Conservation (phyloP, 2,329 filamentous ascomycete genomes). For the Neonectria hederae region DNA sequence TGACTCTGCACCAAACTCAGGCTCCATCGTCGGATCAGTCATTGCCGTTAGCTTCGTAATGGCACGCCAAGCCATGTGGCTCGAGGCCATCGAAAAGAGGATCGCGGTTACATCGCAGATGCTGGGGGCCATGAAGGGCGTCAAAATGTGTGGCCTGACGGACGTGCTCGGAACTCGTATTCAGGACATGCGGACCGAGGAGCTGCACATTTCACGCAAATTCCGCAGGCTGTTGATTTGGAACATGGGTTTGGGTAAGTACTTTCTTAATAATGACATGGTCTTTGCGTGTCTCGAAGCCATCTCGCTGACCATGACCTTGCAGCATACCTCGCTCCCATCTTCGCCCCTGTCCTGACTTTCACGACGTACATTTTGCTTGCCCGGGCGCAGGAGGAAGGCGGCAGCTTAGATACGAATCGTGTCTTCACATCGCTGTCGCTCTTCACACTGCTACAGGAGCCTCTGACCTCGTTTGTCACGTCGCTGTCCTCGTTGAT, state of each 20-base stretch:
- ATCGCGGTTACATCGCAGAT: slow-evolving; percentile 42
- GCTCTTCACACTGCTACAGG: slow-evolving; percentile 23
- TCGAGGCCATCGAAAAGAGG: slow-evolving; percentile 43
- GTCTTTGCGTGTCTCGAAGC: not conserved
- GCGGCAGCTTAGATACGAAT: slow-evolving; percentile 26
- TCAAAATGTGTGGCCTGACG: slow-evolving; percentile 46
- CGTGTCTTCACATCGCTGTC: slow-evolving; percentile 33
- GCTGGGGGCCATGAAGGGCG: slow-evolving; percentile 44
- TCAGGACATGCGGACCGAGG: slow-evolving; percentile 23
- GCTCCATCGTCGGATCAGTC: slow-evolving; percentile 36
- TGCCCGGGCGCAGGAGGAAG: slow-evolving; percentile 15
- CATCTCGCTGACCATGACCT: not conserved
- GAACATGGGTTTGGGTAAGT: slow-evolving; percentile 32
- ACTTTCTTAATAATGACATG: not conserved
- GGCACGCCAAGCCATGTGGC: slow-evolving; percentile 39
- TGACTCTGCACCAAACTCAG: slow-evolving; percentile 23
- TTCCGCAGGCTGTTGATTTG: slow-evolving; percentile 32
- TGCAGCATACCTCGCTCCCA: slow-evolving; percentile 29
- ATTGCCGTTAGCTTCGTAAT: slow-evolving; percentile 41
- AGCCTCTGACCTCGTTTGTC: slow-evolving; percentile 29
- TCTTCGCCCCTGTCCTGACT: slow-evolving; percentile 29
- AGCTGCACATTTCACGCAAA: slow-evolving; percentile 22
- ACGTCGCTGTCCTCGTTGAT: slow-evolving; percentile 25
- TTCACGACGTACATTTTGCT: slow-evolving; percentile 30
- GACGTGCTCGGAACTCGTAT: slow-evolving; percentile 26